phyloP scores from a whole-genome alignment of 176 grass and related monocot species.

The Sorghum bicolor region Sorghum_bicolor_NCBIv3 NC_012879.2:56018001-56018500 shows the following conservation, averaged over 20 bases:
- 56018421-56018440: slow-evolving; percentile 62
- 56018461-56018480: slow-evolving; percentile 36
- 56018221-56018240: not conserved
- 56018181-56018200: not conserved
- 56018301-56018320: slow-evolving; percentile 64
- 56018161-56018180: not conserved
- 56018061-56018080: slow-evolving; percentile 79
- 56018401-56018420: slow-evolving; percentile 32
- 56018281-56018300: slow-evolving; percentile 57
- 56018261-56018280: slow-evolving; percentile 77
- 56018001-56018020: slow-evolving; percentile 98
- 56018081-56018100: not conserved
- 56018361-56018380: slow-evolving; percentile 16
- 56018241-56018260: slow-evolving; percentile 66
- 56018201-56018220: not conserved
- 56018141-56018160: not conserved
- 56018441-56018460: slow-evolving; percentile 12
- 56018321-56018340: slow-evolving; percentile 56
- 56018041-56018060: slow-evolving; percentile 91
- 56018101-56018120: not conserved
- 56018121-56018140: not conserved
- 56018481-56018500: slow-evolving; percentile 42
- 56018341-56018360: slow-evolving; percentile 40
- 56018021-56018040: slow-evolving; percentile 88
- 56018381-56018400: slow-evolving; percentile 33